Evolutionary conservation across 371 early-diverging fungal genomes (phyloP).

Genomic region (Saksenaea oblongispora): DNA sequence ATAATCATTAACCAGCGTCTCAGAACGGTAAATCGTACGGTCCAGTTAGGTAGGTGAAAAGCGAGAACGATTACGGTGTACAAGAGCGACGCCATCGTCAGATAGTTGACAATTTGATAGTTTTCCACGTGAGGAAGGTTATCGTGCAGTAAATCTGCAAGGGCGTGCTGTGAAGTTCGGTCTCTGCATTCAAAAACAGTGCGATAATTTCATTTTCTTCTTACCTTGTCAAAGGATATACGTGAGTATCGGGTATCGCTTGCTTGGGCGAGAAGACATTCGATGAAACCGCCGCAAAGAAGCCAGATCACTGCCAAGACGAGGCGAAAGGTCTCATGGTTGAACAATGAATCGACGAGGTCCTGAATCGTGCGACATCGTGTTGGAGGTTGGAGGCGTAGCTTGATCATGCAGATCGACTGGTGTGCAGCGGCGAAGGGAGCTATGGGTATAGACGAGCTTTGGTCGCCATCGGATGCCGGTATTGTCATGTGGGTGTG

Average conservation of each 20-base stretch:
- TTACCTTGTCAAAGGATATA: slow-evolving; percentile 3
- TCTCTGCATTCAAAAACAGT: neutral
- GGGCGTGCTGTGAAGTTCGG: slow-evolving; percentile 17
- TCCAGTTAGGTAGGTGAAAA: slow-evolving; percentile 52
- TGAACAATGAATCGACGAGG: slow-evolving; percentile 20
- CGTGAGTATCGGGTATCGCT: slow-evolving; percentile 34
- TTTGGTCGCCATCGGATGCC: neutral
- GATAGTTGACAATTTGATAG: slow-evolving; percentile 45
- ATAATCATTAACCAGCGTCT: slow-evolving; percentile 66
- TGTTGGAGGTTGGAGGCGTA: slow-evolving; percentile 30
- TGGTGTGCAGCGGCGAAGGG: slow-evolving; percentile 21
- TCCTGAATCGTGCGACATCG: slow-evolving; percentile 25
- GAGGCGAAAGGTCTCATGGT: slow-evolving; percentile 33
- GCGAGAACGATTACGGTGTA: slow-evolving; percentile 47
- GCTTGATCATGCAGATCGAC: slow-evolving; percentile 25
- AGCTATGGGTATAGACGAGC: slow-evolving; percentile 16
- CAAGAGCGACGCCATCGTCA: slow-evolving; percentile 44
- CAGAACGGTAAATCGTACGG: slow-evolving; percentile 51
- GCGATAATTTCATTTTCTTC: neutral
- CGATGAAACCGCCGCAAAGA: slow-evolving; percentile 33
- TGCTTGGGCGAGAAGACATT: slow-evolving; percentile 40
- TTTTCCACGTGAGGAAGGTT: slow-evolving; percentile 34
- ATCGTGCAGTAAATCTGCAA: slow-evolving; percentile 39
- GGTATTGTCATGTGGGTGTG: neutral
- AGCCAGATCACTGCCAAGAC: slow-evolving; percentile 23